Base-by-base conservation (phyloP, 2,329 filamentous ascomycete genomes). In the Blastomyces parvus region DNA sequence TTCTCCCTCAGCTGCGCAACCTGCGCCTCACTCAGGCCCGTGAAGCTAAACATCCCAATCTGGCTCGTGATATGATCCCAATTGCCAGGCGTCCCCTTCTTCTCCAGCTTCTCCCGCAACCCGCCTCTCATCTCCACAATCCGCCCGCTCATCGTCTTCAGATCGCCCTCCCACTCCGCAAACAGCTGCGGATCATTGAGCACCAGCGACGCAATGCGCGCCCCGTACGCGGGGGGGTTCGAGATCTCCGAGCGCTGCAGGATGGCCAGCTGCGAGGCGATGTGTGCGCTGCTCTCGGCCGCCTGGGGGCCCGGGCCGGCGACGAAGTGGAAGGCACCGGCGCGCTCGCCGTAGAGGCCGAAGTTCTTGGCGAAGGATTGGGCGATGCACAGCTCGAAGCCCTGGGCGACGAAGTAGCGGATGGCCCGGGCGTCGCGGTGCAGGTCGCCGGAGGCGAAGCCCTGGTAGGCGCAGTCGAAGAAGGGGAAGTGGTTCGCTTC, bases 51-150 rank as follows among this genome's bases (percentile, higher is more conserved):
- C 94, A 99, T 99, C 80, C 94, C 94, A 74, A 99, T 99, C 83
- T 99, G 94, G 71, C 95, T 90, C 19, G 92, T 97, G 75, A 99
- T 96, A 79, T 99, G 94, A 73, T 92, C 90, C 94, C 94, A 99
- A 17, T 84, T 88, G 40, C 93, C 93, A 0, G 93, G 93, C 0
- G 94, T 97, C 38, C 85, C 86, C 64, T 93, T 83, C 72, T 87
- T 85, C 79, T 97, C 93, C 13, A 99, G 85, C 77, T 92, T 90
- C 63, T 80, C 79, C 60, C 90, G 85, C 69, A 99, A 80, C 3
- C 84, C 85, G 72, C 85, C 86, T 67, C 94, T 87, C 94, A 97
- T 99, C 73, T 85, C 84, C 68, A 90, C 93, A 80, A 99, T 99
- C 67, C 94, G 88, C 30, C 94, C 93, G 33, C 90, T 91, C 94